Percentiles rank a stretch among this genome's conserved stretches.
phyloP scores from a whole-genome alignment of 768 basidiomycete species.

The Suillus variegatus region DNA sequence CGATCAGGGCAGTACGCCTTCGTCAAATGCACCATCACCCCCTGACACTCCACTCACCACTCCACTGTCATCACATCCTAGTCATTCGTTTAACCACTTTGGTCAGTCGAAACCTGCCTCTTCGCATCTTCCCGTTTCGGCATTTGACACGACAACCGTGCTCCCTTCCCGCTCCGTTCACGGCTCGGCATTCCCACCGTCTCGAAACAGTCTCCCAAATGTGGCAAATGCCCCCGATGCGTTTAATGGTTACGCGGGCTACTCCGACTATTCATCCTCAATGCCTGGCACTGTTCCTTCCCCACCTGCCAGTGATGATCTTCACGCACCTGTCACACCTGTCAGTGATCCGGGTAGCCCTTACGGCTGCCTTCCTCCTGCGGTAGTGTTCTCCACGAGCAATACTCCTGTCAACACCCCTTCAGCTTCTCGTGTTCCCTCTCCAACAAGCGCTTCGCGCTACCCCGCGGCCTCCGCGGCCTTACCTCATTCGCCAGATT shows the following conservation, averaged over 20 bases:
- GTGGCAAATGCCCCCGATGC: slow-evolving; percentile 46
- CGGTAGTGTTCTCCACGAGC: slow-evolving; percentile 57
- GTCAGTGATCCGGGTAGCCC: slow-evolving; percentile 34
- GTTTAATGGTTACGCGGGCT: slow-evolving; percentile 71
- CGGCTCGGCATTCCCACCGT: slow-evolving; percentile 34
- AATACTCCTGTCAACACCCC: slow-evolving; percentile 51
- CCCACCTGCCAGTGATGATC: slow-evolving; percentile 30
- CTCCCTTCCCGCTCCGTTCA: slow-evolving; percentile 46
- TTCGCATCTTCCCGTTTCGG: slow-evolving; percentile 40
- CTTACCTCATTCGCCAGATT: slow-evolving; percentile 21
- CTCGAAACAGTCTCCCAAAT: slow-evolving; percentile 28
- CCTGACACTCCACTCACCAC: slow-evolving; percentile 48
- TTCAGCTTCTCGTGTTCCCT: slow-evolving; percentile 44
- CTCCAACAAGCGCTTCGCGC: slow-evolving; percentile 25
- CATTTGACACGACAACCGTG: slow-evolving; percentile 56
- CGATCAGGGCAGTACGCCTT: slow-evolving; percentile 59
- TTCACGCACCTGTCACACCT: slow-evolving; percentile 28
- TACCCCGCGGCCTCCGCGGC: slow-evolving; percentile 19
- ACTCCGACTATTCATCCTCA: slow-evolving; percentile 61
- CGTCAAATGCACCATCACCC: slow-evolving; percentile 39
- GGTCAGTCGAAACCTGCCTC: slow-evolving; percentile 31
- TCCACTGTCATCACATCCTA: slow-evolving; percentile 38
- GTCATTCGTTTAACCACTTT: slow-evolving; percentile 33
- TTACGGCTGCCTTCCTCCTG: slow-evolving; percentile 63
- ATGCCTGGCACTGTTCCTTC: slow-evolving; percentile 58